A percentile compares a stretch with the other conserved stretches of the same genome.
These are phyloP conservation scores for Clitoria ternatea DNA, from an alignment of 306 rosid species.

Conservation along the genomic window DNA sequence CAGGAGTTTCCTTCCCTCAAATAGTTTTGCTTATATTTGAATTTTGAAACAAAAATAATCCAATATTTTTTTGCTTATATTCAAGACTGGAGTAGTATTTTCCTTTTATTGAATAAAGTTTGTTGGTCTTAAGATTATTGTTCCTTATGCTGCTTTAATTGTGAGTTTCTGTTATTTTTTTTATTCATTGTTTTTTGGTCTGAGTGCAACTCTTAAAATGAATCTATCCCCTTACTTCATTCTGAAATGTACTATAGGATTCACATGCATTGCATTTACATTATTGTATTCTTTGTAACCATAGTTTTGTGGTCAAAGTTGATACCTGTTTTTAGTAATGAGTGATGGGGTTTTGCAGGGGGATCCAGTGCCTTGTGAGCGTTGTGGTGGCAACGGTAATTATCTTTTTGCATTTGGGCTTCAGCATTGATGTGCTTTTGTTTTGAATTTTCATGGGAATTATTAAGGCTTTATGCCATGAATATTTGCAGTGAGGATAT, in stretches of 20 bases:
- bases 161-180: neutral
- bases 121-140: slow-evolving; percentile 51
- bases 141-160: neutral
- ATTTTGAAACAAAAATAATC: no score
- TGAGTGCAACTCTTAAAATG: neutral
- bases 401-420: slow-evolving; percentile 5
- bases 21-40: no score
- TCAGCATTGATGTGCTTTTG: neutral
- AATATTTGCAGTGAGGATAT: neutral
- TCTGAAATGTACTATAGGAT: neutral
- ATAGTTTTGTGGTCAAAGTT: slow-evolving; percentile 10
- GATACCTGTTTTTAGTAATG: neutral
- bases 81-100: no score
- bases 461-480: neutral
- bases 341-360: slow-evolving; percentile 59
- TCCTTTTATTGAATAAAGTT: neutral
- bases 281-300: neutral
- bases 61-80: no score
- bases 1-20: no score
- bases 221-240: neutral
- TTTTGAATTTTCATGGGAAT: neutral
- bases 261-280: neutral
- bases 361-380: slow-evolving; percentile 90
- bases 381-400: slow-evolving; percentile 94
- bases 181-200: neutral